Percentiles rank a stretch among this genome's conserved stretches.
Evolutionary conservation across 106 monocot genomes (phyloP).

Genomic region (Platanthera guangdongensis): DNA sequence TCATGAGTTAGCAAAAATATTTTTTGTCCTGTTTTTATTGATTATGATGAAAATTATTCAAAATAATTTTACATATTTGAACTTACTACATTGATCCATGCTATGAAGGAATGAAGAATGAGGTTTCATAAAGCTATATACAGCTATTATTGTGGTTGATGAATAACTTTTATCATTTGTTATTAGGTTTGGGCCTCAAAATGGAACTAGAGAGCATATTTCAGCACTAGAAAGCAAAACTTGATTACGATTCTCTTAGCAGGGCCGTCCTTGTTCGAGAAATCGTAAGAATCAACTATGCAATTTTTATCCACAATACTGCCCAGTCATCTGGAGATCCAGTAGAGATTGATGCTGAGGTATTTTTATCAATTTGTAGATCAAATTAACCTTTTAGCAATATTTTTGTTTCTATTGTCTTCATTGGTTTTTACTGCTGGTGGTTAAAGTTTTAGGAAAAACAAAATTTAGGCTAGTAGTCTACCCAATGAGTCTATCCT

Average conservation of each 20-base stretch:
- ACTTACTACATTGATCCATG: too few relatives aligned
- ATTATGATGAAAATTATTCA: too few relatives aligned
- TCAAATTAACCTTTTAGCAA: too few relatives aligned
- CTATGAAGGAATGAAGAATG: too few relatives aligned
- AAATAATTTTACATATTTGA: too few relatives aligned
- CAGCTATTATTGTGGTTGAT: background rate
- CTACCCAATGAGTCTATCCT: too few relatives aligned
- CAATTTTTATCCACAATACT: conserved; percentile 86
- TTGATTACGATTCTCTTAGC: conserved; percentile 81
- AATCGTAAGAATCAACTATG: conserved; percentile 87
- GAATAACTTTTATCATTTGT: background rate
- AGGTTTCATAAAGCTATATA: too few relatives aligned
- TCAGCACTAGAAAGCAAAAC: conserved; percentile 79
- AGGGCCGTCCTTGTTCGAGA: conserved; percentile 98
- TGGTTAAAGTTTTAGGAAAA: conserved; percentile 92
- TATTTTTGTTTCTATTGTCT: too few relatives aligned
- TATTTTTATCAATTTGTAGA: too few relatives aligned
- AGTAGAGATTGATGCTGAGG: conserved; percentile 54
- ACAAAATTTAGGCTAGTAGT: conserved; percentile 12
- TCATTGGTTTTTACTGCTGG: conserved; percentile 21
- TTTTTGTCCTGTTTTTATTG: too few relatives aligned
- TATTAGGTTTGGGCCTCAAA: conserved; percentile 92
- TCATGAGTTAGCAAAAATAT: too few relatives aligned
- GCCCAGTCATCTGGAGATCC: conserved; percentile 81
- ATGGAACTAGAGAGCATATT: conserved; percentile 97